Conservation (phyloP, 371 early-diverging fungal genomes). For the Mortierella sp. region DNA sequence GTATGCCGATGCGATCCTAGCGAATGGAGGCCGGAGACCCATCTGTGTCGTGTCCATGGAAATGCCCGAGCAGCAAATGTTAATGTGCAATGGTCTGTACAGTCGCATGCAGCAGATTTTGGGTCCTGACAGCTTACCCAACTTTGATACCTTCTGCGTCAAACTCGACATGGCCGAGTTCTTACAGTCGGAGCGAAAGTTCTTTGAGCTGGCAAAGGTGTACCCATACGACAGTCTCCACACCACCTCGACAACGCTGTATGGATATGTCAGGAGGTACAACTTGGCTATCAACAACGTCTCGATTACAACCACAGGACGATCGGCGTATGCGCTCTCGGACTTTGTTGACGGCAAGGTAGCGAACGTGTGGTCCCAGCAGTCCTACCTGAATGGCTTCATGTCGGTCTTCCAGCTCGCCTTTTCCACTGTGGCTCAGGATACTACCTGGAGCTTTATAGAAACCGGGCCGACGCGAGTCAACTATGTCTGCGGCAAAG, state of each 20-base stretch:
- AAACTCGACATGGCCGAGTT: conserved; percentile 18
- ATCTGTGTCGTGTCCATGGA: conserved; percentile 28
- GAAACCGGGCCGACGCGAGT: conserved; percentile 29
- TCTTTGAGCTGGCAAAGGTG: conserved; percentile 3
- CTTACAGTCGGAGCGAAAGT: background rate
- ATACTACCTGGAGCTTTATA: conserved; percentile 30
- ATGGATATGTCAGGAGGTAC: conserved; percentile 17
- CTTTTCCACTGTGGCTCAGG: conserved; percentile 36
- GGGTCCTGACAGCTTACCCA: conserved; percentile 7
- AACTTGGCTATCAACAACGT: background rate
- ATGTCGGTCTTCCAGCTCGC: conserved; percentile 41
- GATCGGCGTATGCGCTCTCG: conserved; percentile 16
- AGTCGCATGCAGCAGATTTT: conserved; percentile 15
- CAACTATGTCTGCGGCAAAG: conserved; percentile 32
- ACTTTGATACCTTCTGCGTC: conserved; percentile 30
- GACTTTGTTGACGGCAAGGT: conserved; percentile 22
- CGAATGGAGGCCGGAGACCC: background rate
- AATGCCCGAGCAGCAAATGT: conserved; percentile 24
- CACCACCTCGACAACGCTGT: conserved; percentile 23
- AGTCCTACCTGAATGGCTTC: conserved; percentile 37
- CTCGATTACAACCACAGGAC: conserved; percentile 32
- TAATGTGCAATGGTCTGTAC: conserved; percentile 35
- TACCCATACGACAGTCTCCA: conserved; percentile 41
- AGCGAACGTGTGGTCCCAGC: conserved; percentile 36
- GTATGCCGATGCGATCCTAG: conserved; percentile 30